Evolutionary conservation across 768 basidiomycete genomes (phyloP).

Genomic region (Naganishia onofrii): DNA sequence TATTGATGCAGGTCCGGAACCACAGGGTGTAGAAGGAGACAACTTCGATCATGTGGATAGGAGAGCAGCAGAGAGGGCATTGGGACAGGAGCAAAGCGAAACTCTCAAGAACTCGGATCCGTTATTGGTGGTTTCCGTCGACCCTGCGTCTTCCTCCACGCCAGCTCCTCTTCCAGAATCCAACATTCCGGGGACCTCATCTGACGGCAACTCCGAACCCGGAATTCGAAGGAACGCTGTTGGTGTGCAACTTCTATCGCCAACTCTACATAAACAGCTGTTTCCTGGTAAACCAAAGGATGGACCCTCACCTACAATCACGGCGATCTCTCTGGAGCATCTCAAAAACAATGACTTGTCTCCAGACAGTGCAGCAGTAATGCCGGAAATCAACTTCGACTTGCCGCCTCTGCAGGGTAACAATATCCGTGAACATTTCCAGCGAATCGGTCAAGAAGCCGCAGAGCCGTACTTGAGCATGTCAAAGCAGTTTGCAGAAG

Average conservation of each 20-base stretch:
- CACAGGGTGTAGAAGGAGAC: neutral
- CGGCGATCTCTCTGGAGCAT: constrained; percentile 76
- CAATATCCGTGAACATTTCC: constrained; percentile 83
- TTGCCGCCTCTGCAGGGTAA: constrained; percentile 79
- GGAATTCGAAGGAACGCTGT: constrained; percentile 65
- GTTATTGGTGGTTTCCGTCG: neutral
- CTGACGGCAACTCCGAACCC: neutral
- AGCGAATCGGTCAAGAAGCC: constrained; percentile 66
- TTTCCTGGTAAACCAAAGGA: constrained; percentile 63
- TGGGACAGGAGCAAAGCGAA: neutral
- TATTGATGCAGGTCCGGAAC: neutral
- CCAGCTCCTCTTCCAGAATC: neutral
- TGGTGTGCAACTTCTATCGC: constrained; percentile 89
- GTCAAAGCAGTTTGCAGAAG: constrained; percentile 61
- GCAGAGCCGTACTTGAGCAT: constrained; percentile 76
- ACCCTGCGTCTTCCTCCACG: neutral
- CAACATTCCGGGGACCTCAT: neutral
- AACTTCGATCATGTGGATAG: neutral
- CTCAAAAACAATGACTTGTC: constrained; percentile 77
- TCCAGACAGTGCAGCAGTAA: constrained; percentile 70
- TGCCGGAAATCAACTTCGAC: constrained; percentile 76
- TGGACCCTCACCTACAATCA: constrained; percentile 60
- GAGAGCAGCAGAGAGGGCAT: neutral
- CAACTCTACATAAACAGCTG: constrained; percentile 73
- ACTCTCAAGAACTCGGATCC: neutral